Percentiles rank a stretch among this genome's conserved stretches.
These are phyloP conservation scores for Zygosaccharomyces kombuchaensis DNA, from an alignment of 805 yeast species.

Conservation along the genomic window DNA sequence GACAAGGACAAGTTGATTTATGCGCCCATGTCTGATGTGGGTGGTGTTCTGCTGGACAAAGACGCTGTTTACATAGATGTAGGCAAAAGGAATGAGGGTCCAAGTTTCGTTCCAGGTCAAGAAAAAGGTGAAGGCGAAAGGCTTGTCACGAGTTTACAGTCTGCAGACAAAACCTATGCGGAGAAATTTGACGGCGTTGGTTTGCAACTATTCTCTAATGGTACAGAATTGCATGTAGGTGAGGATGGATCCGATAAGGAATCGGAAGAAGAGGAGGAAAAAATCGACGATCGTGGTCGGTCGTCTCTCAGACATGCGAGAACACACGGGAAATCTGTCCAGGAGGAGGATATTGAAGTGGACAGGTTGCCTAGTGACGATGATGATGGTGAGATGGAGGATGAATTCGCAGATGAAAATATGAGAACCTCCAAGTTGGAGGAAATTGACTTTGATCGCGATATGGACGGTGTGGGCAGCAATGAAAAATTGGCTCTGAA, in stretches of 20 bases:
- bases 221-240: conserved; percentile 45
- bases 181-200: conserved; percentile 65
- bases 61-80: conserved; percentile 91
- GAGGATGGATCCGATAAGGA: conserved; percentile 41
- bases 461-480: conserved; percentile 31
- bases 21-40: conserved; percentile 99
- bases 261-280: conserved; percentile 33
- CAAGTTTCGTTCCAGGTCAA: conserved; percentile 54
- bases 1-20: conserved; percentile 91
- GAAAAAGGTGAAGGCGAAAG: conserved; percentile 83
- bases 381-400: conserved; percentile 43
- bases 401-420: conserved; percentile 33
- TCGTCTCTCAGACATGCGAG: conserved; percentile 56
- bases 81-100: conserved; percentile 33
- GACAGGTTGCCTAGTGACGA: conserved; percentile 43
- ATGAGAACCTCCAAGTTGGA: conserved; percentile 39
- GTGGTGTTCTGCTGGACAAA: conserved; percentile 93
- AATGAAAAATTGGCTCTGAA: conserved; percentile 42
- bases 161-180: conserved; percentile 54
- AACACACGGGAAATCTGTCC: conserved; percentile 50
- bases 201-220: conserved; percentile 64
- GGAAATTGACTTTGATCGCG: conserved; percentile 47
- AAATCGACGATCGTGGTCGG: conserved; percentile 54
- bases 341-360: conserved; percentile 43
- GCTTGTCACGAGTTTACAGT: conserved; percentile 76